Evolutionary conservation across 108 stramenopile species (phyloP), one percentile per base, ranked within the genome.

Genomic region (Cyclotella sp.): DNA sequence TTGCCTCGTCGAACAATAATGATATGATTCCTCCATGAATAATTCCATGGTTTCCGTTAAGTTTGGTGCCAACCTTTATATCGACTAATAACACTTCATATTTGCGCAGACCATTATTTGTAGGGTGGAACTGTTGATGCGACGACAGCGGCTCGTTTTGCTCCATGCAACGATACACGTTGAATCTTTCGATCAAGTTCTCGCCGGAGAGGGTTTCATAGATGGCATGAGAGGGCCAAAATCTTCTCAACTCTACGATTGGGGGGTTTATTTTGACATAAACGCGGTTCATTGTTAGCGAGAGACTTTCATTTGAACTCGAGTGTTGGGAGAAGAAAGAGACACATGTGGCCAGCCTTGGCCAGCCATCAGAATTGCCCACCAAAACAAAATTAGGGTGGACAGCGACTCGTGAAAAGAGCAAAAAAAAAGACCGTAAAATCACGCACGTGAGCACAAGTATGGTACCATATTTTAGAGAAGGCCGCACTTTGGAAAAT

Each of bases 1-100:
- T 55, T 19, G 55, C 55, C 24, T 55, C 55, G 8, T 55, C 55
- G 24, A 55, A 55, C 24, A 55, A 22, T 55, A 55, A 24, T 21
- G 55, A 19, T 55, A 55, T 55, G 22, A 55, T 55, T 22, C 55
- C 55, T 1, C 55, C 55, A 22, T 55, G 55, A 12, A 55, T 55
- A 12, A 55, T 55, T 55, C 22, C 12, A 12, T 21, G 55, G 22
- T 55, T n/a, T n/a, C 55, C 55, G 55, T 55, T 55, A 2, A 55
- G 55, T 24, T 26, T 21, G 22, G 7, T 55, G 55, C 55, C 55
- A 12, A 55, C 5, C 24, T 55, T 55, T n/a, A 55, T 55, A 22
- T 55, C 22, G 22, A 55, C 55, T 55, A 26, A 22, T 19, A 55
- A 12, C 24, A 55, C 2, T 55, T 55, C 24, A 4, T 55, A 22